A percentile compares a stretch with the other conserved stretches of the same genome.
Conservation (phyloP, 164 flowering plant species). For the Aristolochia fimbriata region DNA sequence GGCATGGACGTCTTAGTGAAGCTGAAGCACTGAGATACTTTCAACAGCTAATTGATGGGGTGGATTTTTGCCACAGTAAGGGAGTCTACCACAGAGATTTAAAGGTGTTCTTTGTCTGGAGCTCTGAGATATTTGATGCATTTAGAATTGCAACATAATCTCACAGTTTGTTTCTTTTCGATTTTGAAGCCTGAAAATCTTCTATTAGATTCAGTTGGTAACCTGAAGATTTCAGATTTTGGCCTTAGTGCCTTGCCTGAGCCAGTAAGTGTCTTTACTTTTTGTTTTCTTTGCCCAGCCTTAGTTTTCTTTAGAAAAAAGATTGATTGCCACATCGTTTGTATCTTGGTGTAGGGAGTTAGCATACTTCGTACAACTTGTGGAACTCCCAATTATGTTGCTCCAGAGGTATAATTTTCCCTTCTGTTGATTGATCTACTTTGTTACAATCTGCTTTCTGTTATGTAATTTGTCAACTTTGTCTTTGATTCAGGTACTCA, state of each 20-base stretch:
- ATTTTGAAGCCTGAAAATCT: constrained; percentile 92
- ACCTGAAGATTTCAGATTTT: constrained; percentile 94
- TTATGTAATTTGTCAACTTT: neutral
- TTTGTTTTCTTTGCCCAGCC: neutral
- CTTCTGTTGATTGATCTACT: neutral
- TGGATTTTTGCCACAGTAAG: constrained; percentile 91
- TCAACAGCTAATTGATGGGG: constrained; percentile 98
- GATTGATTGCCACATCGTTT: neutral
- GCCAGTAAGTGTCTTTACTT: constrained; percentile 35
- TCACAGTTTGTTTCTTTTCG: neutral
- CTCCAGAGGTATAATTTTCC: constrained; percentile 72
- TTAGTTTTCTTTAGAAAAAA: neutral
- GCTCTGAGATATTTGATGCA: neutral
- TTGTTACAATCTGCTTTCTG: neutral
- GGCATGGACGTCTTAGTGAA: constrained; percentile 83
- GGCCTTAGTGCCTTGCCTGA: constrained; percentile 90
- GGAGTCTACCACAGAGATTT: constrained; percentile 97
- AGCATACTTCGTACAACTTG: constrained; percentile 91
- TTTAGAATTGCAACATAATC: neutral
- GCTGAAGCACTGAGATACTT: constrained; percentile 74
- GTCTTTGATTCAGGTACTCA: constrained; percentile 55
- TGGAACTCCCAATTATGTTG: constrained; percentile 99
- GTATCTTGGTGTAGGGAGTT: constrained; percentile 46
- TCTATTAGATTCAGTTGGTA: constrained; percentile 82
- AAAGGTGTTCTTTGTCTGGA: constrained; percentile 41